Percentiles rank a stretch among this genome's conserved stretches.
Evolutionary conservation across 73 alveolate genomes (phyloP).

Genomic region (Tetrahymena malaccensis): DNA sequence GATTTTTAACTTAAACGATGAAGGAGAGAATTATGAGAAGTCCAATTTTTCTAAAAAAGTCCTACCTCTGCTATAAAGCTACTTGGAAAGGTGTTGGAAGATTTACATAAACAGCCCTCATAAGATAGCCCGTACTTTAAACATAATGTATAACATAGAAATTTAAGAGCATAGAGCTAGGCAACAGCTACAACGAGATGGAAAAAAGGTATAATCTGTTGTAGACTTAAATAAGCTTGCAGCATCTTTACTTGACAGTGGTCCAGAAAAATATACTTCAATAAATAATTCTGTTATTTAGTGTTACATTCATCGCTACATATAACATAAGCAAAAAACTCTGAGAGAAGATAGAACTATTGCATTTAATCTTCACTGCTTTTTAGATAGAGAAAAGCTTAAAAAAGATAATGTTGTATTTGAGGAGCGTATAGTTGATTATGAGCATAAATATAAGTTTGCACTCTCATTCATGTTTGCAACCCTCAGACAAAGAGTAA

Average conservation of each 20-base stretch:
- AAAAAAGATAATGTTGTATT: not conserved
- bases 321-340: not conserved
- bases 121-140: not conserved
- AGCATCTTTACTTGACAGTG: not conserved
- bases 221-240: not conserved
- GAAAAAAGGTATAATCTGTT: not conserved
- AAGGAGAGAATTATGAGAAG: not conserved
- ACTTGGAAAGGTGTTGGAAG: not conserved
- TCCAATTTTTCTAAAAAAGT: not conserved
- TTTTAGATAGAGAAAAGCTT: not conserved
- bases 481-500: not conserved
- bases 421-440: not conserved
- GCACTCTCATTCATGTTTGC: not conserved
- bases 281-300: not conserved
- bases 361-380: not conserved
- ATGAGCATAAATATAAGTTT: not conserved
- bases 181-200: not conserved
- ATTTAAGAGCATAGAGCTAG: not conserved
- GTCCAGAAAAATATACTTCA: not conserved
- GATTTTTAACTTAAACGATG: not conserved
- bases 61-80: not conserved
- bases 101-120: not conserved
- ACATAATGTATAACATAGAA: not conserved
- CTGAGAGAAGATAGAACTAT: not conserved
- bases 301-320: not conserved